phyloP scores from a whole-genome alignment of 192 early-diverging fungal genomes.

The Kickxella alabastrina region DNA sequence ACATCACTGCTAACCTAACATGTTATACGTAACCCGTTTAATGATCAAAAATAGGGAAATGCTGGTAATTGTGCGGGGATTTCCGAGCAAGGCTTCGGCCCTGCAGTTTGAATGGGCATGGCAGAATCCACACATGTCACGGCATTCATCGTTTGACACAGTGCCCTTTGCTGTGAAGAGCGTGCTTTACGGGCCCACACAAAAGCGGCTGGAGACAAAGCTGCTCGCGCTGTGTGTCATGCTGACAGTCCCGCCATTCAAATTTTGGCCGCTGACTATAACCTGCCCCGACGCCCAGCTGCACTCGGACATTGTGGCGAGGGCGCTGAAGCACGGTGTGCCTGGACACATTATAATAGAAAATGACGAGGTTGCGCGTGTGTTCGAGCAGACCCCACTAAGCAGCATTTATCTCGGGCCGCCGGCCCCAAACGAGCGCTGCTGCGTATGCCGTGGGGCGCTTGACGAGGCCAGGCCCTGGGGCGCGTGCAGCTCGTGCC shows the following conservation, averaged over 20 bases:
- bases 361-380: slow-evolving; percentile 8
- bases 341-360: slow-evolving; percentile 18
- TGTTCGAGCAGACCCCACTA: slow-evolving; percentile 11
- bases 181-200: slow-evolving; percentile 27
- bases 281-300: slow-evolving; percentile 15
- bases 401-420: slow-evolving; percentile 21
- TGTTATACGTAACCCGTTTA: too few relatives aligned
- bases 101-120: slow-evolving; percentile 53
- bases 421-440: slow-evolving; percentile 27
- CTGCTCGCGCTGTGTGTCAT: slow-evolving; percentile 31
- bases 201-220: slow-evolving; percentile 41
- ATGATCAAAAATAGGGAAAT: slow-evolving; percentile 54
- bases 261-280: slow-evolving; percentile 36
- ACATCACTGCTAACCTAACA: neutral
- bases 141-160: slow-evolving; percentile 20
- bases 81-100: slow-evolving; percentile 40
- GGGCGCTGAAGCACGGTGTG: slow-evolving; percentile 8
- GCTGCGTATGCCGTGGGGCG: slow-evolving; percentile 14
- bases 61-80: slow-evolving; percentile 40
- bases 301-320: slow-evolving; percentile 8
- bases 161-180: slow-evolving; percentile 22
- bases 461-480: slow-evolving; percentile 25
- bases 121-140: slow-evolving; percentile 48
- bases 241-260: slow-evolving; percentile 35
- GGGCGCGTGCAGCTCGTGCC: slow-evolving; percentile 28